Evolutionary conservation across 2,329 filamentous ascomycete species (phyloP), one percentile per base, ranked within the genome.

Genomic region (Periglandula ipomoeae): DNA sequence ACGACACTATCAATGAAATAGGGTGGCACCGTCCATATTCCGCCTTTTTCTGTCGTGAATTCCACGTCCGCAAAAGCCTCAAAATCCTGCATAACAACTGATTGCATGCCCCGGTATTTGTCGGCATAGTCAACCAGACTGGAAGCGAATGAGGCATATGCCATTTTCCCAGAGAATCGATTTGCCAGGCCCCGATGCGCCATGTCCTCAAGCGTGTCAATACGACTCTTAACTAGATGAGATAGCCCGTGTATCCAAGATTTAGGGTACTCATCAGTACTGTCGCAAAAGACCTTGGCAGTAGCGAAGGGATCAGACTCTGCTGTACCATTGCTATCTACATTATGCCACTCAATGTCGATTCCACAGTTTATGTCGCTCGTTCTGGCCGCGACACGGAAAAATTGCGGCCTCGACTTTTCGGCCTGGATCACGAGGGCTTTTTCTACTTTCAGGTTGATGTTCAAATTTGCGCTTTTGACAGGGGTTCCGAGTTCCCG

Each of bases 191-290:
- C 55, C 2, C 44, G n/a, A 17, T 4, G 8, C 34, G 8, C 48
- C 49, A 3, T 52, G 40, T 2, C 35, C 42, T 75, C 68, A 2
- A 84, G 73, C 19, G 71, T 65, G 24, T 81, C 72, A 48, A 84
- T 73, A 50, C 80, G 78, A 17, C 72, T 73, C 59, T 81, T 78
- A 61, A 90, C 79, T 38, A 88, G 71, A 60, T 89, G 83, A 38
- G 74, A n/a, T n/a, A n/a, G 68, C 49, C 71, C 71, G 27, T 77
- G 77, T 37, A 68, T 62, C 78, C 78, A 83, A 39, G 76, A 71
- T 19, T 68, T 61, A 17, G 73, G 69, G 74, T 76, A 83, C n/a
- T 63, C 62, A 22, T 67, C 63, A 39, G 71, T 64, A 52, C 74
- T 69, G 50, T 75, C 78, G 58, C 70, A 78, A 60, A 70, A 66